Evolutionary conservation across 2,329 filamentous ascomycete species (phyloP), one percentile per base, ranked within the genome.

Genomic region (Talaromyces sp.): DNA sequence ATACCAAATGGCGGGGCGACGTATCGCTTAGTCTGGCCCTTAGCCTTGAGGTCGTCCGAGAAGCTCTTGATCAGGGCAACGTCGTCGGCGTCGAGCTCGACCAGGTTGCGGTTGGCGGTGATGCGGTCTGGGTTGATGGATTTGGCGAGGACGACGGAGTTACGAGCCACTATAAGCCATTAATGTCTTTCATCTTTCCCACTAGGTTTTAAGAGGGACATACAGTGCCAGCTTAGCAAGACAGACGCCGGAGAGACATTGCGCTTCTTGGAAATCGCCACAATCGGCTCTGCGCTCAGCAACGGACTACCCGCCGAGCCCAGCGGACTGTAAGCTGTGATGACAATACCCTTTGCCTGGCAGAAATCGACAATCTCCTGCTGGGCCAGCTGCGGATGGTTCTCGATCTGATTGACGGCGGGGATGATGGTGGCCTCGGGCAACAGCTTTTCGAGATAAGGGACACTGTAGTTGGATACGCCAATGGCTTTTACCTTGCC

Each of bases 1-100:
- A 88, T 75, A 2, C 85, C 85, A 68, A 89, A 90, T 0, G 86
- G 83, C 65, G 88, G 88, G 72, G 87, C 89, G 35, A 90, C 85
- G 63, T 84, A 89, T 55, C 75, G 72, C 61, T 72, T 68, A 62
- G 73, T 68, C 51, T 67, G 64, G 48, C 74, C 72, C 54, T 59
- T 71, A 43, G 70, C 69, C 9, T 68, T 69, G 46, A 73, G 63
- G 14, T 71, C 66, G 17, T 74, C 68, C 0, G 69, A 71, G 63
- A 74, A 76, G 63, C 74, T 74, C 58, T 68, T 66, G 32, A 77
- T 74, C 17, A 67, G 67, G 14, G 70, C 73, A 61, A 77, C 63
- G 29, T 77, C 75, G 17, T 69, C 66, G 0, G 66, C 67, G 41
- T 77, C 73, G n/a, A 78, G 68, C 27, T 72, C 60, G 60, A 78